A percentile compares a stretch with the other conserved stretches of the same genome.
phyloP scores from a whole-genome alignment of 306 rosid species.

The Cucurbita ficifolia region DNA sequence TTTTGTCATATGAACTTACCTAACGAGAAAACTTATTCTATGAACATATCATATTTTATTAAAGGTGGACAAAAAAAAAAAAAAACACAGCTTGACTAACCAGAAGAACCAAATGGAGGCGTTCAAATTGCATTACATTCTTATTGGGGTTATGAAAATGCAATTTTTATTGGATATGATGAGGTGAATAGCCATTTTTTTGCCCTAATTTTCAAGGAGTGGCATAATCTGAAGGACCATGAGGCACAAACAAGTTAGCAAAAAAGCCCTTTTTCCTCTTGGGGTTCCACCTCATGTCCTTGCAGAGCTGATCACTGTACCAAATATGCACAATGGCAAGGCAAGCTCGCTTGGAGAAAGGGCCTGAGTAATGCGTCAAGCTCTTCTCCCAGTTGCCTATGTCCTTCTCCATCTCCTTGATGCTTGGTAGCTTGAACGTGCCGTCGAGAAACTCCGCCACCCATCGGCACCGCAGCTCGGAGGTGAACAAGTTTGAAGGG shows the following conservation, averaged over 20 bases:
- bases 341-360: conserved; percentile 35
- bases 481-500: conserved; percentile 33
- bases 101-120: neutral
- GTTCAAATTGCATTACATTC: neutral
- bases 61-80: too few species aligned
- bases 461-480: conserved; percentile 62
- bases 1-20: too few species aligned
- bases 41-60: neutral
- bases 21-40: neutral
- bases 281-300: conserved; percentile 58
- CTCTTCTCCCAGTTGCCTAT: conserved; percentile 24
- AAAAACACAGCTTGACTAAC: neutral
- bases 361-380: conserved; percentile 20
- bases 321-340: conserved; percentile 33
- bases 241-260: conserved; percentile 44
- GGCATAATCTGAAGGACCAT: conserved; percentile 43
- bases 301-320: conserved; percentile 48
- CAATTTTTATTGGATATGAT: neutral
- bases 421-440: conserved; percentile 35
- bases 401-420: conserved; percentile 43
- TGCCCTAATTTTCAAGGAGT: neutral
- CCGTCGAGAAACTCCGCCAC: conserved; percentile 44
- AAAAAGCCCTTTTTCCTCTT: conserved; percentile 38
- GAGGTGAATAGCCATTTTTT: neutral
- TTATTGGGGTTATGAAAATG: neutral